Conservation (phyloP, 2,329 filamentous ascomycete species). For the Paecilomyces dactylethromorphus region DNA sequence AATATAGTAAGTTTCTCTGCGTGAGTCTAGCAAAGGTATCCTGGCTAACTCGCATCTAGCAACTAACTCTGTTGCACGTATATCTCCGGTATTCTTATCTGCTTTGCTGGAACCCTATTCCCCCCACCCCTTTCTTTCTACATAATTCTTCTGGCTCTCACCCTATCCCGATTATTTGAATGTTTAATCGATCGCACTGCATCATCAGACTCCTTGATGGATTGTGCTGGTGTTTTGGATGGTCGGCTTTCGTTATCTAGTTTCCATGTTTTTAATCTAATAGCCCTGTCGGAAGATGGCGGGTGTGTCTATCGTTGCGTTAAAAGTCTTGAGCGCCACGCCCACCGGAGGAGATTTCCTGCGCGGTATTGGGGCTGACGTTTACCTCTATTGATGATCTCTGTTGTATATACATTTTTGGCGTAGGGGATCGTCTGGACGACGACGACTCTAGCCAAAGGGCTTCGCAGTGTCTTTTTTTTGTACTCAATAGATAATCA, state of each 20-base stretch:
- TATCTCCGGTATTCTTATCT: not conserved
- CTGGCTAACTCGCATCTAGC: not conserved
- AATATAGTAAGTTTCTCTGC: constrained; percentile 60
- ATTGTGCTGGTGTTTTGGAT: not conserved
- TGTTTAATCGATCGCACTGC: not conserved
- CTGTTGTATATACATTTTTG: not conserved
- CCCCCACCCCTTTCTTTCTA: not conserved
- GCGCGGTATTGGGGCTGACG: not conserved
- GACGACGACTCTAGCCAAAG: not conserved
- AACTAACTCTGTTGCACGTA: not conserved
- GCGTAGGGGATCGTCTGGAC: not conserved
- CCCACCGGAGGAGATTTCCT: not conserved
- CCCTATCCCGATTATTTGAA: not conserved
- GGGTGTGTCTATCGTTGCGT: not conserved
- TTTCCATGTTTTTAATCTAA: not conserved
- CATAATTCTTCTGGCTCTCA: not conserved
- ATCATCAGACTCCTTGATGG: not conserved
- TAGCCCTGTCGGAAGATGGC: not conserved
- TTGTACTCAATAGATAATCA: not conserved
- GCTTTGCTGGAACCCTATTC: not conserved
- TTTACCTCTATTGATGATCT: not conserved
- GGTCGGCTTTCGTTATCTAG: not conserved
- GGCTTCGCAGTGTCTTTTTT: not conserved
- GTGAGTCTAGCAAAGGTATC: too few relatives aligned
- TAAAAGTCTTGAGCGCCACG: not conserved